Percentiles rank a stretch among this genome's conserved stretches.
Conservation (phyloP, 768 basidiomycete genomes). For the Kwoniella dendrophila region DNA sequence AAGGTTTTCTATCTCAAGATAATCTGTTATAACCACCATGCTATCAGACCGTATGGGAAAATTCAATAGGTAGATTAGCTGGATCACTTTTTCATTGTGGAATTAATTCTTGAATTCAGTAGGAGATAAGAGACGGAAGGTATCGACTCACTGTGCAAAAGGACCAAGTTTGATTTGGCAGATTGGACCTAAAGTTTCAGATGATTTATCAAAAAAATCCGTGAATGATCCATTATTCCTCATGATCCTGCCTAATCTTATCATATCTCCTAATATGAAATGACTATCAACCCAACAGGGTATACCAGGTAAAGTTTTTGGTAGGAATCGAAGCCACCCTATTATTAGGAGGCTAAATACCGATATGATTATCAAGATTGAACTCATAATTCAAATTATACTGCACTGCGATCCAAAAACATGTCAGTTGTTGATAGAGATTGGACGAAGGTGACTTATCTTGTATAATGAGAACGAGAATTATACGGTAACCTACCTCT, state of each 20-base stretch:
- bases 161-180: slow-evolving; percentile 40
- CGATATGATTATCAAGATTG: too few species aligned
- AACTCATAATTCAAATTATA: too few species aligned
- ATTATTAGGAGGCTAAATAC: not conserved
- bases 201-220: slow-evolving; percentile 6
- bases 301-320: slow-evolving; percentile 11
- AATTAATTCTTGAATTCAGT: too few species aligned
- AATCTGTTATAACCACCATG: slow-evolving; percentile 38
- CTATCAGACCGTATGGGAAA: too few species aligned
- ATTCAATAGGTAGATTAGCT: too few species aligned
- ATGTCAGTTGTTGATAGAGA: too few species aligned
- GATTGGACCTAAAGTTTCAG: slow-evolving; percentile 34
- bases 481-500: too few species aligned
- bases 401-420: too few species aligned
- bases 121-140: too few species aligned
- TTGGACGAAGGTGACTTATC: too few species aligned
- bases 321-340: not conserved
- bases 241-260: not conserved
- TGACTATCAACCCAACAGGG: slow-evolving; percentile 14
- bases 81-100: too few species aligned
- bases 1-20: slow-evolving; percentile 33
- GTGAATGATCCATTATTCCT: slow-evolving; percentile 6
- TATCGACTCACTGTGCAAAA: slow-evolving; percentile 27
- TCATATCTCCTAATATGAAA: slow-evolving; percentile 7
- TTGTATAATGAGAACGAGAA: too few species aligned